A percentile compares a stretch with the other conserved stretches of the same genome.
phyloP scores from a whole-genome alignment of 2,329 filamentous ascomycete species.

The Colletotrichum acutatum region DNA sequence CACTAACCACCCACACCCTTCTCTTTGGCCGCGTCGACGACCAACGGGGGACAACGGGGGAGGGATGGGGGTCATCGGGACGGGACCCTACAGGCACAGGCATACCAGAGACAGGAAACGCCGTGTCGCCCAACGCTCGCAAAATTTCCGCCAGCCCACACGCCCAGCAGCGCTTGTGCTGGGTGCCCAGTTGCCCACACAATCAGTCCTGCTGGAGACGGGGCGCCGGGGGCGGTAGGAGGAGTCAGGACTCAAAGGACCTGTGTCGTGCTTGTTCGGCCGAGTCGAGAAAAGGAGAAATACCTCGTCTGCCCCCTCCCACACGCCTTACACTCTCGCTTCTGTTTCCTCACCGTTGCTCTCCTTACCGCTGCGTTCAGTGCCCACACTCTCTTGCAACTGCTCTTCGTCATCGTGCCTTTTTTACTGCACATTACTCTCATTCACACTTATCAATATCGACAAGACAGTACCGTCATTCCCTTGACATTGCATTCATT shows the following conservation, averaged over 20 bases:
- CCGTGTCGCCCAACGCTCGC: slow-evolving; percentile 22
- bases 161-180: slow-evolving; percentile 18
- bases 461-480: slow-evolving; percentile 33
- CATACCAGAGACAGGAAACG: slow-evolving; percentile 17
- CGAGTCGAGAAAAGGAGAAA: slow-evolving; percentile 31
- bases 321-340: neutral
- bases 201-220: neutral
- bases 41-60: slow-evolving; percentile 1
- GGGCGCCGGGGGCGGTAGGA: neutral
- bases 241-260: neutral
- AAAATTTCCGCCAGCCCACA: slow-evolving; percentile 30
- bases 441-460: slow-evolving; percentile 11
- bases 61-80: neutral
- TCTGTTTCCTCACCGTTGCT: slow-evolving; percentile 13
- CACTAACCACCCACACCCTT: slow-evolving; percentile 2
- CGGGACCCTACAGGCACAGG: slow-evolving; percentile 13
- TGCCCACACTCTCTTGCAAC: slow-evolving; percentile 34
- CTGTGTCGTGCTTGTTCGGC: slow-evolving; percentile 8
- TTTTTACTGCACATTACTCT: slow-evolving; percentile 30
- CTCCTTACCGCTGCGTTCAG: slow-evolving; percentile 22
- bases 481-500: slow-evolving; percentile 25
- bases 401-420: slow-evolving; percentile 32
- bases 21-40: slow-evolving; percentile 14
- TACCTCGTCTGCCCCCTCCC: slow-evolving; percentile 31
- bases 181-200: neutral